phyloP scores from a whole-genome alignment of 2,329 filamentous ascomycete species.

The Aspergillus hortae region DNA sequence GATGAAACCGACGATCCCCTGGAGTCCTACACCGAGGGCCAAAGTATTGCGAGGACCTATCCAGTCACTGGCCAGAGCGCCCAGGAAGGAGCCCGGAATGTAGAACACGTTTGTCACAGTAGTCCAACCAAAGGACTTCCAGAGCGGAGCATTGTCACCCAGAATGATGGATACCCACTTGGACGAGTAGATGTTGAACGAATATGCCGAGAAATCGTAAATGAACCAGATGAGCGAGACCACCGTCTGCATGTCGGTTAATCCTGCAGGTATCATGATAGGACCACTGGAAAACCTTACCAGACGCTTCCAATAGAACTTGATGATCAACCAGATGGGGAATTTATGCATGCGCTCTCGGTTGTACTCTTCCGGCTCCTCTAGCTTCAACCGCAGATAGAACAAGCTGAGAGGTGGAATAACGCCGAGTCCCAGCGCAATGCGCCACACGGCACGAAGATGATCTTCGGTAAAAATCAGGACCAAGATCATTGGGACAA shows the following conservation, averaged over 20 bases:
- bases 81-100: slow-evolving; percentile 74
- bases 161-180: slow-evolving; percentile 60
- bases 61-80: slow-evolving; percentile 73
- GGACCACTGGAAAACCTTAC: slow-evolving; percentile 21
- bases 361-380: slow-evolving; percentile 75
- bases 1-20: slow-evolving; percentile 79
- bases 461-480: slow-evolving; percentile 60
- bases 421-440: slow-evolving; percentile 72
- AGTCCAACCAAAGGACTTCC: slow-evolving; percentile 82
- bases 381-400: slow-evolving; percentile 66
- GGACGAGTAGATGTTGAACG: slow-evolving; percentile 80
- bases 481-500: slow-evolving; percentile 68
- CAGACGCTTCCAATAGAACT: slow-evolving; percentile 73
- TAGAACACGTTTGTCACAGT: slow-evolving; percentile 87
- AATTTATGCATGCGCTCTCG: slow-evolving; percentile 65
- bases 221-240: slow-evolving; percentile 81
- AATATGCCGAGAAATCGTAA: slow-evolving; percentile 81
- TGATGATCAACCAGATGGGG: slow-evolving; percentile 50
- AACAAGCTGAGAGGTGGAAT: slow-evolving; percentile 73
- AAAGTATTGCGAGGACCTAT: slow-evolving; percentile 75
- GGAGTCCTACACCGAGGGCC: slow-evolving; percentile 64
- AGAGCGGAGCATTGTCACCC: slow-evolving; percentile 58
- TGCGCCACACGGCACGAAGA: slow-evolving; percentile 74
- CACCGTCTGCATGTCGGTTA: slow-evolving; percentile 37
- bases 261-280: slow-evolving; percentile 6